Base-by-base conservation (phyloP, 2,329 filamentous ascomycete genomes). In the Sphaerulina vaccinii region DNA sequence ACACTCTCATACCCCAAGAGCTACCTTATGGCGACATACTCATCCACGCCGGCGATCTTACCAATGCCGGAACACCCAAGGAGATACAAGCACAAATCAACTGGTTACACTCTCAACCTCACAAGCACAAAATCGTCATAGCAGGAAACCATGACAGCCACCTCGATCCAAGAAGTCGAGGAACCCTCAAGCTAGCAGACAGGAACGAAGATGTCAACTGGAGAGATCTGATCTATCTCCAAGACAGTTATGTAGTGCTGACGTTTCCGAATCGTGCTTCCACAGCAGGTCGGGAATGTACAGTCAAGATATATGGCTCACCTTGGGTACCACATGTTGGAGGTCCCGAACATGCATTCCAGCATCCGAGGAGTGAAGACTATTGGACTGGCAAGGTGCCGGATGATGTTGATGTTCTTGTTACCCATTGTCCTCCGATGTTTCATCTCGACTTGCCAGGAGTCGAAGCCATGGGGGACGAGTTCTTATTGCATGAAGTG, bases 121-220 rank as follows among this genome's bases (percentile, higher is more conserved):
- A 96, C 65, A 72, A 73, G 29, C 80, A 95, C 69, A 95, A 96
- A 70, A 77, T 96, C 19, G 80, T 91, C 29, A 83, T 97, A 24
- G 83, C 84, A 24, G 92, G 92, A 1, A 96, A 96, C 67, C 92
- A 96, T 69, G 92, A 96, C 66, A 85, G 83, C 62, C 95, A 83
- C 75, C 87, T 95, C 55, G 92, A 95, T 69, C 75, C 80, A 75
- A 76, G 27, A 83, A 82, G 11, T 79, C 87, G 3, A 70, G 68
- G 13, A 71, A 70, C 16, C 56, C 76, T 77, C 18, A 11, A 23
- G 10, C 47, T 44, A 8, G 75, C 79, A 39, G 83, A 89, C 64
- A 75, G 77, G 24, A 65, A 72, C 38, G 68, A 71, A 16, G 65
- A 74, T n/a, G 70, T 91, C 13, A 75, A 89, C 61, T 84, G 88